Percentiles rank a stretch among this genome's conserved stretches.
Conservation (phyloP, 768 basidiomycete genomes). For the Multifurca ochricompacta region DNA sequence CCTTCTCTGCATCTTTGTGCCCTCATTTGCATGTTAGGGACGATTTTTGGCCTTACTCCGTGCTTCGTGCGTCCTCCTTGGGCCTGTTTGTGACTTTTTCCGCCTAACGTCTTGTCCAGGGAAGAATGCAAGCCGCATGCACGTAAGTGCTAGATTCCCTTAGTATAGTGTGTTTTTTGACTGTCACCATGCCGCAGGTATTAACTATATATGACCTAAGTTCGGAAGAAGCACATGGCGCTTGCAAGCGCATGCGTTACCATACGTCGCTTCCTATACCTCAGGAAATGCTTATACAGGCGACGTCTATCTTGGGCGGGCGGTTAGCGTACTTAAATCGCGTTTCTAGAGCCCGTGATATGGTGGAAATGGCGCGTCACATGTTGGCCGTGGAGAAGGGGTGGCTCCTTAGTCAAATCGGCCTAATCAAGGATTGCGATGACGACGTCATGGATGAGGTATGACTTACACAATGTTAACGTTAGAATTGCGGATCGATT, state of each 20-base stretch:
- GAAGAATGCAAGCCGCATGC: conserved; percentile 67
- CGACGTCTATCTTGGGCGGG: conserved; percentile 64
- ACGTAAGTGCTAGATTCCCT: conserved; percentile 33
- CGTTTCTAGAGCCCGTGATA: conserved; percentile 52
- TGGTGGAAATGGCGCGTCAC: conserved; percentile 55
- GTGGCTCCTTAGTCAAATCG: conserved; percentile 74
- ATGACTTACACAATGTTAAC: conserved; percentile 18
- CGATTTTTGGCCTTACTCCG: conserved; percentile 75
- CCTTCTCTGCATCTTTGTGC: neutral
- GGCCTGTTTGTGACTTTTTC: neutral
- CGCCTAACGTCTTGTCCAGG: conserved; percentile 33
- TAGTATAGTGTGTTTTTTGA: neutral
- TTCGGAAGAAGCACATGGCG: conserved; percentile 47
- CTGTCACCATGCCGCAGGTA: conserved; percentile 34
- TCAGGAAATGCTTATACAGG: conserved; percentile 37
- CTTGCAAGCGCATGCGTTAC: conserved; percentile 46
- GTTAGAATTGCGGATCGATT: neutral
- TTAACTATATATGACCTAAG: conserved; percentile 67
- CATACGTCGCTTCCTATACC: conserved; percentile 30
- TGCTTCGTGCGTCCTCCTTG: conserved; percentile 42
- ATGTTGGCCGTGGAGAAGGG: conserved; percentile 66
- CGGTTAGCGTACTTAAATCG: conserved; percentile 70
- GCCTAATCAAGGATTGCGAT: conserved; percentile 74
- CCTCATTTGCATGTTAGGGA: conserved; percentile 40
- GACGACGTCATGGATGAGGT: conserved; percentile 90